Base-by-base conservation (phyloP, 1,284 basidiomycete genomes). In the Microbotryum saponariae region DNA sequence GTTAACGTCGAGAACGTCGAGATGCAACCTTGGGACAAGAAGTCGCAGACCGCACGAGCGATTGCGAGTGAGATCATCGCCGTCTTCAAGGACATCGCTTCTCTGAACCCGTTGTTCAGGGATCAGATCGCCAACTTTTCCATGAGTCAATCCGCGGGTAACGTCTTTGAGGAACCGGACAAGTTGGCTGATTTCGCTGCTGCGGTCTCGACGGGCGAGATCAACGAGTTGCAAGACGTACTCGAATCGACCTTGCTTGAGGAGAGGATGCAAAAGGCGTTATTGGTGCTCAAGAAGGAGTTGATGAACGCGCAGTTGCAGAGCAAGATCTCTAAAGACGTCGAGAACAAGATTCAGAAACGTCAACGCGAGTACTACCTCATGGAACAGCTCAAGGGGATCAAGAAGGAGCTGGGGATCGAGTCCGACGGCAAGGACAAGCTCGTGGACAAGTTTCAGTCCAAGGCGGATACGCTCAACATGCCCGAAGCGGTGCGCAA, bases 331-430 rank as follows among this genome's bases (percentile, higher is more conserved):
- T 87, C 88, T 16, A 83, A 90, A 48, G 94, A 98, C 71, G 92
- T 98, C 25, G 92, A 98, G 75, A 84, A 80, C 79, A 97, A 97
- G 80, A 97, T 98, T 65, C 91, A 91, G 54, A 97, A 97, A 77
- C 82, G 93, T 18, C 94, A 98, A 75, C 81, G 93, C 63, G 96
- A 98, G 79, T 97, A 96, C 74, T 97, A 96, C 77, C 80, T 99
- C 62, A 93, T 91, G 88, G 96, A 99, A 76, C 96, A 98, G 78
- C 83, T 98, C 65, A 97, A 96, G 77, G 92, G 91, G 2, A 98
- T 99, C 78, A 97, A 98, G 81, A 96, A 94, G 79, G 96, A 97
- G 77, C 82, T 98, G 8, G 94, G 94, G 6, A 90, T 97, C 84
- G 91, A 94, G 77, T 87, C 86, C 42, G 94, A 98, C 72, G 94